phyloP scores from a whole-genome alignment of 257 asterid genomes.

The Oldenlandia corymbosa region DNA sequence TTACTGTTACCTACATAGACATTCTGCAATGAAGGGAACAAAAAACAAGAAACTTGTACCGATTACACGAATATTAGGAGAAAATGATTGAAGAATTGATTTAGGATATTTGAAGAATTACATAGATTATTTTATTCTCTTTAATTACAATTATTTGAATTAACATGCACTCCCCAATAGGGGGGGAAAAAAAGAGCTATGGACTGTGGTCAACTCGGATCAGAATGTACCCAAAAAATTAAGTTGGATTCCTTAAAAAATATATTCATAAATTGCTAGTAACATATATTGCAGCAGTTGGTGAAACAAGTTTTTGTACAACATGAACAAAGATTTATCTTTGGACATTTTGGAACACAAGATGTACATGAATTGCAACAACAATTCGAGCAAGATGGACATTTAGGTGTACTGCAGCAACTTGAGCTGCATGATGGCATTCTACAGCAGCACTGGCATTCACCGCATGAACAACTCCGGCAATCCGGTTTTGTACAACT shows the following conservation, averaged over 20 bases:
- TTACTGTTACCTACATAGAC: no score
- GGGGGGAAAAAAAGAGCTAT: no score
- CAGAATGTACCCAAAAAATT: no score
- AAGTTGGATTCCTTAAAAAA: constrained; percentile 1
- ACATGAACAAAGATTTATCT: constrained; percentile 43
- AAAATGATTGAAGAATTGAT: no score
- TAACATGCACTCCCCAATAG: no score
- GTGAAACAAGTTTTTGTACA: constrained; percentile 40
- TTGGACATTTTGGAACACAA: constrained; percentile 30
- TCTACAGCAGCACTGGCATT: constrained; percentile 41
- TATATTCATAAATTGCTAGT: constrained; percentile 23
- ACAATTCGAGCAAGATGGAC: constrained; percentile 23
- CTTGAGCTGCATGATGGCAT: constrained; percentile 35
- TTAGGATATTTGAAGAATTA: no score
- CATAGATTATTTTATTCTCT: no score
- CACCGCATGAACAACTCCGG: constrained; percentile 32
- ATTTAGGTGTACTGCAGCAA: constrained; percentile 28
- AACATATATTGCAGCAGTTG: constrained; percentile 47
- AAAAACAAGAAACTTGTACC: no score
- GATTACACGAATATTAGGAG: no score
- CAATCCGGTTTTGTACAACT: constrained; percentile 44
- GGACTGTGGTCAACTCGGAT: no score
- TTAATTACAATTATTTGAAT: no score
- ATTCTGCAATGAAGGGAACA: no score
- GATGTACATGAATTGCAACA: constrained; percentile 20